Conservation (phyloP, 169 alveolate genomes). For the Plasmodium inui region DNA sequence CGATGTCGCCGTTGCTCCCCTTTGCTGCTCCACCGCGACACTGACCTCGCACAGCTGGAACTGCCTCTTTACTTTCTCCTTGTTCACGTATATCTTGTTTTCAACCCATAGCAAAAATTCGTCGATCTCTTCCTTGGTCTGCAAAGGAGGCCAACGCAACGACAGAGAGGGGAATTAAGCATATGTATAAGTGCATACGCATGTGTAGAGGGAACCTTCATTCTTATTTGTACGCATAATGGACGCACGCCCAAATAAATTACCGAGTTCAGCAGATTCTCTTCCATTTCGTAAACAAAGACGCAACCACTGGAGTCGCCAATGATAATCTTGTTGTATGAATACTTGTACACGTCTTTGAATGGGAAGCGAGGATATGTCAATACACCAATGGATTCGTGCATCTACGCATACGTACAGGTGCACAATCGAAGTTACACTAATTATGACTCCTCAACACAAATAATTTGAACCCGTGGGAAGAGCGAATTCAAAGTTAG, state of each 20-base stretch:
- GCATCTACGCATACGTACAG: neutral
- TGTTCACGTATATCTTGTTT: constrained; percentile 42
- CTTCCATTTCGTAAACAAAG: constrained; percentile 68
- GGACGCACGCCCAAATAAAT: neutral
- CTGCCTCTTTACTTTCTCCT: constrained; percentile 52
- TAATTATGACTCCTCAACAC: neutral
- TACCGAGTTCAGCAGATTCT: constrained; percentile 53
- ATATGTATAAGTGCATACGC: neutral
- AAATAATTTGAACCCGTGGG: neutral
- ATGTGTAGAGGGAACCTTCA: neutral
- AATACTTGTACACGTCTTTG: constrained; percentile 48
- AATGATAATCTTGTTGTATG: constrained; percentile 65
- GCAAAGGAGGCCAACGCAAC: neutral
- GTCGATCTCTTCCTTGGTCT: constrained; percentile 59
- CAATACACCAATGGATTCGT: neutral
- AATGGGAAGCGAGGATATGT: neutral
- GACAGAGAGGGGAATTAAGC: neutral
- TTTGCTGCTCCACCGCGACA: neutral
- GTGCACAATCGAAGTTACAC: neutral
- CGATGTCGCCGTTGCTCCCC: neutral
- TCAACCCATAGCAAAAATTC: constrained; percentile 67
- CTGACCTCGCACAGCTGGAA: constrained; percentile 34
- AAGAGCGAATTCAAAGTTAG: neutral
- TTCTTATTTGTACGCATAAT: neutral
- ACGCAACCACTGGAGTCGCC: constrained; percentile 75